These are phyloP conservation scores for Aspergillus felis DNA, from an alignment of 2,329 filamentous ascomycete genomes.

Conservation along the genomic window DNA sequence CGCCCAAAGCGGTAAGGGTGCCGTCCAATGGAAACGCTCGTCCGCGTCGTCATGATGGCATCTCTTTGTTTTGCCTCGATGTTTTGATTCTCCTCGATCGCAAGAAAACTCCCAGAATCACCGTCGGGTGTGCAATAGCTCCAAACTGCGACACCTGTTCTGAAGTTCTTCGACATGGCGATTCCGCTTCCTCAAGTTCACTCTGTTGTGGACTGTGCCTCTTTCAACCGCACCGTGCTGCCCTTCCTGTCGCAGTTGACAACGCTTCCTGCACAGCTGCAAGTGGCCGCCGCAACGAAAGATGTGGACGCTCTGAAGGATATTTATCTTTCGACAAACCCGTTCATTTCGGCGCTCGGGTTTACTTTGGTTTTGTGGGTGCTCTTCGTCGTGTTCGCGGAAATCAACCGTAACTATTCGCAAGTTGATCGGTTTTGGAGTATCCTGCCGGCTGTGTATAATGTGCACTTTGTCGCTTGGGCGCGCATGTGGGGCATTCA, in stretches of 20 bases:
- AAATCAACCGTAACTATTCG: constrained; percentile 92
- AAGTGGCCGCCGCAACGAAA: constrained; percentile 57
- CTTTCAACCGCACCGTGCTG: constrained; percentile 69
- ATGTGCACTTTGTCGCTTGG: constrained; percentile 80
- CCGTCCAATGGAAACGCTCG: neutral
- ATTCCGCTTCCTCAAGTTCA: constrained; percentile 63
- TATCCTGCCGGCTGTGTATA: constrained; percentile 80
- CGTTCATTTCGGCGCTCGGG: constrained; percentile 70
- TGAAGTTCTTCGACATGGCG: constrained; percentile 47
- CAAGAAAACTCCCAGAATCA: neutral
- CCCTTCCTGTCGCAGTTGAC: constrained; percentile 70
- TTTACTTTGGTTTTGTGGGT: constrained; percentile 67
- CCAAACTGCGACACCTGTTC: neutral
- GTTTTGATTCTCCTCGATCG: neutral
- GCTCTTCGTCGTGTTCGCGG: constrained; percentile 70
- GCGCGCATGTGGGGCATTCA: constrained; percentile 69
- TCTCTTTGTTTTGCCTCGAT: constrained; percentile 1
- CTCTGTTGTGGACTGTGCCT: constrained; percentile 68
- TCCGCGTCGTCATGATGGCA: constrained; percentile 7
- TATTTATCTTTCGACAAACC: constrained; percentile 82
- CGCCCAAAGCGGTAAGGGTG: constrained; percentile 5
- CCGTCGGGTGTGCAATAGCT: neutral
- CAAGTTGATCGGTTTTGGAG: constrained; percentile 94
- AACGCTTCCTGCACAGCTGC: constrained; percentile 63
- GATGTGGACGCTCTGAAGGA: constrained; percentile 61